These are phyloP conservation scores for Aspergillus nomiae DNA, from an alignment of 2,329 filamentous ascomycete species.

Conservation along the genomic window DNA sequence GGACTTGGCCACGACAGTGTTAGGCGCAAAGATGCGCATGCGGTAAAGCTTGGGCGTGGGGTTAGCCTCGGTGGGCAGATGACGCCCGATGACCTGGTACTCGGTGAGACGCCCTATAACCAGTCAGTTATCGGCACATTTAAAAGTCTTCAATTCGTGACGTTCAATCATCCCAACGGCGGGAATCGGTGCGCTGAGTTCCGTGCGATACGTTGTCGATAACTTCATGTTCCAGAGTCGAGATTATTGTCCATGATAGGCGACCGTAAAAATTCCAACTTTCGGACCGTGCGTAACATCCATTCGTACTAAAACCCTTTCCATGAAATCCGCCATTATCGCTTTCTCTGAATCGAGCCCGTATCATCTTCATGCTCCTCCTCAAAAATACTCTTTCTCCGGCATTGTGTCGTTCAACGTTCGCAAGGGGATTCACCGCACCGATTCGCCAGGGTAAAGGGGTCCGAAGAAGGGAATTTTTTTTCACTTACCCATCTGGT, in stretches of 20 bases:
- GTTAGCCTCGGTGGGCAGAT: slow-evolving; percentile 96
- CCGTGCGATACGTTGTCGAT: slow-evolving; percentile 19
- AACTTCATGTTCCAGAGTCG: slow-evolving; percentile 14
- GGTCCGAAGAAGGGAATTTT: slow-evolving; percentile 22
- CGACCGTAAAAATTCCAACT: slow-evolving; percentile 8
- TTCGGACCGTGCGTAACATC: slow-evolving; percentile 5
- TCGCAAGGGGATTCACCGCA: slow-evolving; percentile 31
- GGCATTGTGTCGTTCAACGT: slow-evolving; percentile 25
- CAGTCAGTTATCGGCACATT: slow-evolving; percentile 33
- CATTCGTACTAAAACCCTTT: slow-evolving; percentile 1
- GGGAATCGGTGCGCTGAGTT: slow-evolving; percentile 17
- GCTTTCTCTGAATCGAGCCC: not conserved
- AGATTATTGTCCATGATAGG: slow-evolving; percentile 11
- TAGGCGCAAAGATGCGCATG: slow-evolving; percentile 99
- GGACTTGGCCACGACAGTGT: slow-evolving; percentile 98
- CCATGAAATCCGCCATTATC: not conserved
- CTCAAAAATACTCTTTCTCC: not conserved
- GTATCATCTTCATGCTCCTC: not conserved
- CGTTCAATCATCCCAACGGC: slow-evolving; percentile 8
- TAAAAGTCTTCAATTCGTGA: not conserved
- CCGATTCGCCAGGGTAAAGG: slow-evolving; percentile 31
- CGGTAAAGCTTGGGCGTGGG: slow-evolving; percentile 98
- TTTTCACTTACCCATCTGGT: slow-evolving; percentile 65
- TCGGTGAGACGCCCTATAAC: slow-evolving; percentile 93
- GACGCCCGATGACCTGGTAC: slow-evolving; percentile 99